phyloP scores from a whole-genome alignment of 2,329 filamentous ascomycete genomes.

The Botrytis medusae region DNA sequence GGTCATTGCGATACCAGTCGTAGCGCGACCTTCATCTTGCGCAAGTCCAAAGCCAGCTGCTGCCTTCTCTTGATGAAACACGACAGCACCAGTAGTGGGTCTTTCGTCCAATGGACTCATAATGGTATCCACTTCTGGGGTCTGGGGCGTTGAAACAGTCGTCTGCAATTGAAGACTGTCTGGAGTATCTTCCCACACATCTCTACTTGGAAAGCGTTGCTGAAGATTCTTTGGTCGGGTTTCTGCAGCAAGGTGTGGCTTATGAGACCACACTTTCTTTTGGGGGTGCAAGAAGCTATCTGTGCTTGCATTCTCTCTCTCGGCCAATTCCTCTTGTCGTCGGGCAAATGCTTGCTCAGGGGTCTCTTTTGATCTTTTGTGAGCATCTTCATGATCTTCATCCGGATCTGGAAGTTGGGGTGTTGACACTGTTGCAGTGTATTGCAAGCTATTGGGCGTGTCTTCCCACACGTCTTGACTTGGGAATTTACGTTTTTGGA shows the following conservation, averaged over 20 bases:
- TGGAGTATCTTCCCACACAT: slow-evolving; percentile 93
- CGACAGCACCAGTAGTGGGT: slow-evolving; percentile 38
- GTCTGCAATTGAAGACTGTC: slow-evolving; percentile 80
- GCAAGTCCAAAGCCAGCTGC: slow-evolving; percentile 29
- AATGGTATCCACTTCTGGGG: slow-evolving; percentile 43
- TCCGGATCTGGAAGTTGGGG: slow-evolving; percentile 56
- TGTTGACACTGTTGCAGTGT: slow-evolving; percentile 78
- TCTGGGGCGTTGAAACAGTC: slow-evolving; percentile 61
- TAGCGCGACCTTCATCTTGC: slow-evolving; percentile 32
- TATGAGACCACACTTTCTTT: slow-evolving; percentile 50
- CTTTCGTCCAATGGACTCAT: slow-evolving; percentile 46
- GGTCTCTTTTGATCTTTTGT: slow-evolving; percentile 40
- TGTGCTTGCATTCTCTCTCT: slow-evolving; percentile 49
- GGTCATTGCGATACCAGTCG: slow-evolving; percentile 47
- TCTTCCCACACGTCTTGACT: slow-evolving; percentile 98
- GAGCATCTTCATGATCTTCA: slow-evolving; percentile 43
- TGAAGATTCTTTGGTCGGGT: slow-evolving; percentile 54
- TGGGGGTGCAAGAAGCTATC: slow-evolving; percentile 56
- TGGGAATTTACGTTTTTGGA: slow-evolving; percentile 72
- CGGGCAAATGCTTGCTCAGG: slow-evolving; percentile 66
- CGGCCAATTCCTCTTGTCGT: slow-evolving; percentile 63
- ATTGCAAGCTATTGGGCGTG: slow-evolving; percentile 79
- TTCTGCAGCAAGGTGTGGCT: slow-evolving; percentile 53
- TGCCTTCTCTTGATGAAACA: slow-evolving; percentile 36
- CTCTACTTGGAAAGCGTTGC: slow-evolving; percentile 82